Evolutionary conservation across 2,329 filamentous ascomycete genomes (phyloP).

Genomic region (Fusarium cicatricum): DNA sequence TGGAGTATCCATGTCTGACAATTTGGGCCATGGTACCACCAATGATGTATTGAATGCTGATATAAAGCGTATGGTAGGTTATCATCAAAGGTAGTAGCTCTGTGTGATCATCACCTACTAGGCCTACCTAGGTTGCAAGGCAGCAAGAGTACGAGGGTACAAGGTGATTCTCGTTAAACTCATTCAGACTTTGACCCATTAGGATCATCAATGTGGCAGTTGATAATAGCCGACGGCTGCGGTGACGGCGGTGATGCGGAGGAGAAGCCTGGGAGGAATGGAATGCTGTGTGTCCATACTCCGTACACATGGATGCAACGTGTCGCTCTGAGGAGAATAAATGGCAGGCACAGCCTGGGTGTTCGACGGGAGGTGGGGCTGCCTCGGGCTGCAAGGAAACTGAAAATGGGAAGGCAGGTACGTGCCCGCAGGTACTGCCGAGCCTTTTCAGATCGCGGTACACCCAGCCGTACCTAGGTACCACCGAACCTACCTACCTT

Average conservation of each 20-base stretch:
- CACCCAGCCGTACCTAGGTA: neutral
- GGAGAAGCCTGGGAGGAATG: neutral
- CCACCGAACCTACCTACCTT: no score
- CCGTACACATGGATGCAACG: conserved; percentile 21
- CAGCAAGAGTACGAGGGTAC: no score
- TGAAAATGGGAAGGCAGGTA: neutral
- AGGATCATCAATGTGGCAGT: neutral
- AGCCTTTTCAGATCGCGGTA: conserved; percentile 18
- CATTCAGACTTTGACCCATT: neutral
- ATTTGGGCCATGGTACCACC: neutral
- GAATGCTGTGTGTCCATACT: conserved; percentile 1
- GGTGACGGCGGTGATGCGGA: conserved; percentile 35
- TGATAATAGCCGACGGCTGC: conserved; percentile 19
- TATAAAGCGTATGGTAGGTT: neutral
- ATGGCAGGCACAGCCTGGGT: conserved; percentile 25
- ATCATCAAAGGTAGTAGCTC: neutral
- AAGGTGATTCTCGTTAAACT: neutral
- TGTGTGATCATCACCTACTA: neutral
- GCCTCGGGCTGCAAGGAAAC: neutral
- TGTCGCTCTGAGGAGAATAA: conserved; percentile 33
- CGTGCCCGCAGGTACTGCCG: conserved; percentile 16
- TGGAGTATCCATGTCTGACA: conserved; percentile 17
- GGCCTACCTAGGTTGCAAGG: neutral
- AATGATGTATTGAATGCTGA: conserved; percentile 3
- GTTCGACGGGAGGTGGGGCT: conserved; percentile 1